Conservation (phyloP, 345 rosid genomes). For the Odontarrhena argentea region DNA sequence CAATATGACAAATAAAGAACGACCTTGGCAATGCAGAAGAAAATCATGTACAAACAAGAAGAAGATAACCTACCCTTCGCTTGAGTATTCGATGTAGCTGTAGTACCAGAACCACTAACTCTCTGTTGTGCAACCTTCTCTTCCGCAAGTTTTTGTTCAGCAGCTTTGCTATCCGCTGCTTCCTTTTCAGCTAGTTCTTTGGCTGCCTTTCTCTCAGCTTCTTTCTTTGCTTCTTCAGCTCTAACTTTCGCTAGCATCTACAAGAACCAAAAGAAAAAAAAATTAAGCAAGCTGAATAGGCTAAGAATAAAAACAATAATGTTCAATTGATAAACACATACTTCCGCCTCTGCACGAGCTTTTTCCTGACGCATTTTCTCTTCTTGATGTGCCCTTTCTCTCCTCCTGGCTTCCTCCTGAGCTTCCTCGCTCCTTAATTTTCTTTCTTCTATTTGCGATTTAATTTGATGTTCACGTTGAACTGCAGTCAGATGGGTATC, state of each 20-base stretch:
- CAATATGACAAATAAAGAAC: conserved; percentile 23
- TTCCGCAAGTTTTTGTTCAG: conserved; percentile 39
- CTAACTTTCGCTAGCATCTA: conserved; percentile 61
- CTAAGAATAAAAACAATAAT: background rate
- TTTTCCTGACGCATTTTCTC: conserved; percentile 81
- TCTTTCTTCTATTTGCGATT: conserved; percentile 89
- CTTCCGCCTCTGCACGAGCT: conserved; percentile 90
- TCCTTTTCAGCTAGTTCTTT: conserved; percentile 65
- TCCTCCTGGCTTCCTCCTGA: conserved; percentile 82
- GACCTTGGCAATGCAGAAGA: conserved; percentile 13
- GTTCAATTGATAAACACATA: conserved; percentile 38
- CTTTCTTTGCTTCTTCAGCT: conserved; percentile 80
- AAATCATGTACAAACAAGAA: conserved; percentile 1
- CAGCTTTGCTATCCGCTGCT: conserved; percentile 46
- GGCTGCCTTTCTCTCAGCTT: conserved; percentile 69
- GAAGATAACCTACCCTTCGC: conserved; percentile 44
- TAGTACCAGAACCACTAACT: conserved; percentile 32
- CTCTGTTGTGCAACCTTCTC: conserved; percentile 36
- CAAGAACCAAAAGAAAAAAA: conserved; percentile 5
- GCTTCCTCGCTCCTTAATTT: conserved; percentile 83
- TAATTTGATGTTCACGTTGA: conserved; percentile 79
- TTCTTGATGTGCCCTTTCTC: conserved; percentile 76
- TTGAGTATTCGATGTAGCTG: conserved; percentile 42
- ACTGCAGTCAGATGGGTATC: conserved; percentile 83
- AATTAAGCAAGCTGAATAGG: background rate